phyloP scores from a whole-genome alignment of 306 rosid species.

The Rosa rugosa region DNA sequence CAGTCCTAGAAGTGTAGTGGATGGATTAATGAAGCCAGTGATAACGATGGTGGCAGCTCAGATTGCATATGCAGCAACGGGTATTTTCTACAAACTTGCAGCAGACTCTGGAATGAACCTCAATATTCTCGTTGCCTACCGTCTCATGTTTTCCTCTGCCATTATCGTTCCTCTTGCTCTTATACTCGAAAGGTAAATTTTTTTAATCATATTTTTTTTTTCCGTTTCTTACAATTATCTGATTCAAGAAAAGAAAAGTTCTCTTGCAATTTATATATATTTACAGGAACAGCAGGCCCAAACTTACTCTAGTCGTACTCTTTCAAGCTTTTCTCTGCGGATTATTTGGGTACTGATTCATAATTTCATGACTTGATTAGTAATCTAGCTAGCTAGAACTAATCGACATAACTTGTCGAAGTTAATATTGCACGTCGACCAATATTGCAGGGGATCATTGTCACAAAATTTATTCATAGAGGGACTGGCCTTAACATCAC shows the following conservation, averaged over 20 bases:
- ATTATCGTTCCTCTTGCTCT: slow-evolving; percentile 44
- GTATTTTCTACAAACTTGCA: slow-evolving; percentile 38
- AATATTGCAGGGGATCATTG: slow-evolving; percentile 24
- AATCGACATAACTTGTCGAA: no score
- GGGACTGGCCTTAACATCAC: slow-evolving; percentile 24
- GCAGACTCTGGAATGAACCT: slow-evolving; percentile 40
- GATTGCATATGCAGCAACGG: slow-evolving; percentile 23
- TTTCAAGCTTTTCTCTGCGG: slow-evolving; percentile 54
- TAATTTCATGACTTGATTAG: no score
- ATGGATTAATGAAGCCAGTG: slow-evolving; percentile 35
- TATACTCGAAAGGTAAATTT: slow-evolving; percentile 21
- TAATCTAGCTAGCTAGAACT: neutral
- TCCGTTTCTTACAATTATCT: no score
- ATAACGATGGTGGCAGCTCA: slow-evolving; percentile 42
- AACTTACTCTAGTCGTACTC: slow-evolving; percentile 44
- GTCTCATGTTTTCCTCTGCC: slow-evolving; percentile 47
- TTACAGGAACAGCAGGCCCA: slow-evolving; percentile 49
- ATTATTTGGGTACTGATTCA: slow-evolving; percentile 35
- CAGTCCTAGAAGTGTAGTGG: neutral
- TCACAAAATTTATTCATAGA: slow-evolving; percentile 27
- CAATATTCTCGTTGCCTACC: slow-evolving; percentile 42
- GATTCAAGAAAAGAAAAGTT: no score
- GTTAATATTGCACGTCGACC: neutral
- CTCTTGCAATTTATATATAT: no score
- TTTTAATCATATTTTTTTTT: no score